These are phyloP conservation scores for Emiliania huxleyi DNA, from an alignment of 78 protist genomes.

Conservation along the genomic window DNA sequence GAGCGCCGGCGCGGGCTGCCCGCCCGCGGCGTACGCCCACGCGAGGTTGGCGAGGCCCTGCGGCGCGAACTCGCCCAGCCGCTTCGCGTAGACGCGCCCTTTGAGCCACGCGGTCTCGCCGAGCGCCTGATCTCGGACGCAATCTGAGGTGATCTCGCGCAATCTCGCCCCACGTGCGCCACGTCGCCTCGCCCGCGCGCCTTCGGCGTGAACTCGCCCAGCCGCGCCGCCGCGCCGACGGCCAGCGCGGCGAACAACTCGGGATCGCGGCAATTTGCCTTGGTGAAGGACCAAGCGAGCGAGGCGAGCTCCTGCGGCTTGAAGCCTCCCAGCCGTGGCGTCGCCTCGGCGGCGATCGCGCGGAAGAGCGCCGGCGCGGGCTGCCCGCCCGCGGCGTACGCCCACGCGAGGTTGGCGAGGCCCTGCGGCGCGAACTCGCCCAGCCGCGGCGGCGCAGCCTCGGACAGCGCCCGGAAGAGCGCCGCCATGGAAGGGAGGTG, in stretches of 20 bases:
- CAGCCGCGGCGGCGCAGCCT: not conserved
- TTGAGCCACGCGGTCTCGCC: not conserved
- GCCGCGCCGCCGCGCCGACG: not conserved
- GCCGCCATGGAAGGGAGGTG: not conserved
- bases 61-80: not conserved
- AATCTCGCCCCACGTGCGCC: no score
- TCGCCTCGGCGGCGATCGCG: not conserved
- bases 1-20: not conserved
- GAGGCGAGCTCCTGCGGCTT: not conserved
- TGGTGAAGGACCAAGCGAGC: not conserved
- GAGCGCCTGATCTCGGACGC: no score
- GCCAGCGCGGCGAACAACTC: not conserved
- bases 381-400: not conserved
- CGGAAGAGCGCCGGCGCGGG: not conserved
- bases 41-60: not conserved
- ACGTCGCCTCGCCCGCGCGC: not conserved
- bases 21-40: not conserved
- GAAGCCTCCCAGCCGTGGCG: not conserved
- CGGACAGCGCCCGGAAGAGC: not conserved
- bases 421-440: not conserved
- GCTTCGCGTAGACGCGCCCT: not conserved
- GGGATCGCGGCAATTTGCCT: not conserved
- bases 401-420: slow-evolving; percentile 19
- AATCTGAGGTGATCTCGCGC: no score
- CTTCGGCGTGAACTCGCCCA: not conserved